A percentile compares a stretch with the other conserved stretches of the same genome.
phyloP scores from a whole-genome alignment of 148 eudicot species.

The Drosera capensis region DNA sequence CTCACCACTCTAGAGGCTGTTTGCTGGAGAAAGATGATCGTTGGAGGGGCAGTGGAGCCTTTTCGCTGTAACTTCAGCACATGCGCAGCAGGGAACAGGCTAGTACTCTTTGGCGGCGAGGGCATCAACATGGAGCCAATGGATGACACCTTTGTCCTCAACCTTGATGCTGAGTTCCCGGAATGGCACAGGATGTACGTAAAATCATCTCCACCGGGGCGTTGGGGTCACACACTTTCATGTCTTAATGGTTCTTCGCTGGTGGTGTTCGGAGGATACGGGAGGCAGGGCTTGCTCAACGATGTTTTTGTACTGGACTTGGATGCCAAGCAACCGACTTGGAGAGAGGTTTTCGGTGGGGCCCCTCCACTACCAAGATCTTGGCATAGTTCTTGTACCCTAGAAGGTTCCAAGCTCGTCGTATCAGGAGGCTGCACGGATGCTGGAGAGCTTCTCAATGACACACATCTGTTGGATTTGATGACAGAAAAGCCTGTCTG shows the following conservation, averaged over 20 bases:
- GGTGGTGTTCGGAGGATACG: constrained; percentile 73
- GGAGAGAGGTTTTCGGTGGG: constrained; percentile 58
- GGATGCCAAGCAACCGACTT: constrained; percentile 72
- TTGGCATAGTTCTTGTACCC: constrained; percentile 85
- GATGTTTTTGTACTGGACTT: constrained; percentile 72
- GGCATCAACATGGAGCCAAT: constrained; percentile 83
- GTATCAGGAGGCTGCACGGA: constrained; percentile 85
- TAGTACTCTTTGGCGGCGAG: constrained; percentile 82
- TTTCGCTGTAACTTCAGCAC: constrained; percentile 83
- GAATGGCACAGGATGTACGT: constrained; percentile 68
- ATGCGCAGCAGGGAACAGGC: constrained; percentile 79
- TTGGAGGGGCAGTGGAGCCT: constrained; percentile 73
- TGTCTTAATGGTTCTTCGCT: constrained; percentile 58
- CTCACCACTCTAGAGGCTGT: constrained; percentile 80
- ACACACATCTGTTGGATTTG: constrained; percentile 54
- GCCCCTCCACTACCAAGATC: constrained; percentile 70
- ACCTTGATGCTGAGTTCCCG: constrained; percentile 51
- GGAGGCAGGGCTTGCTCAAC: constrained; percentile 59
- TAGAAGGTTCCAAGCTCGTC: constrained; percentile 75
- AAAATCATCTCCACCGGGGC: constrained; percentile 64
- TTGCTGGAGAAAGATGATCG: constrained; percentile 65
- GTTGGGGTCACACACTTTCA: constrained; percentile 86
- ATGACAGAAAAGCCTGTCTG: constrained; percentile 43
- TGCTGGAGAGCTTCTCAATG: constrained; percentile 69
- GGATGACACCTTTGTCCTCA: constrained; percentile 78